phyloP scores from a whole-genome alignment of 257 asterid genomes.

The Agastache rugosa region DNA sequence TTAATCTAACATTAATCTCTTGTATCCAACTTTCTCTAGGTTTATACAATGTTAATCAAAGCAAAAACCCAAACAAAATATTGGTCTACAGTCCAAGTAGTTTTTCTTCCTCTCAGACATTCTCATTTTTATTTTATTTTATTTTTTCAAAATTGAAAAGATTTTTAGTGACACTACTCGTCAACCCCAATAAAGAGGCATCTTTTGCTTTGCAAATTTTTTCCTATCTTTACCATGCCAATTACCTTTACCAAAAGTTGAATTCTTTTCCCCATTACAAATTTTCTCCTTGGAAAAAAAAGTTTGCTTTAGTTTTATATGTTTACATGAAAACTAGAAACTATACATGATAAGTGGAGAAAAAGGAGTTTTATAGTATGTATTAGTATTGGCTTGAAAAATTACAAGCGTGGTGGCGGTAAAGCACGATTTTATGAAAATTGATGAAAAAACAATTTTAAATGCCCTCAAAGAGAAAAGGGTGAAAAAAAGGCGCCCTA shows the following conservation, averaged over 20 bases:
- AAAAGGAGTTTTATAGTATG: too few relatives aligned
- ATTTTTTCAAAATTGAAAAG: neutral
- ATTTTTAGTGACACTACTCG: neutral
- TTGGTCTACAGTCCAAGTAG: neutral
- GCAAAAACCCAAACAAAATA: too few relatives aligned
- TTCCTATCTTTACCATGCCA: neutral
- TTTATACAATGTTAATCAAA: too few relatives aligned
- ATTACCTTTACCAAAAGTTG: conserved; percentile 7
- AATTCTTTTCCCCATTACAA: neutral
- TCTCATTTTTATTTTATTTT: neutral
- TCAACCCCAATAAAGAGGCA: neutral
- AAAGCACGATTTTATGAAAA: neutral
- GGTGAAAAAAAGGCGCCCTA: neutral
- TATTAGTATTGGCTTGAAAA: too few relatives aligned
- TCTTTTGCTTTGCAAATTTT: neutral
- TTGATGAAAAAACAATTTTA: neutral
- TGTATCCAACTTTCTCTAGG: too few relatives aligned
- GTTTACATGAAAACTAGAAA: neutral
- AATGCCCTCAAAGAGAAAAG: neutral
- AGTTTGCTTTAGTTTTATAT: neutral
- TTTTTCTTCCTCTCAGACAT: neutral
- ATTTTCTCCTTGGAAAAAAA: neutral
- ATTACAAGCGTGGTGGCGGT: neutral
- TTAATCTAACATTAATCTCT: too few relatives aligned
- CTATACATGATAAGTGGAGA: neutral